Evolutionary conservation across 768 basidiomycete genomes (phyloP).

Genomic region (Collybia sordida): DNA sequence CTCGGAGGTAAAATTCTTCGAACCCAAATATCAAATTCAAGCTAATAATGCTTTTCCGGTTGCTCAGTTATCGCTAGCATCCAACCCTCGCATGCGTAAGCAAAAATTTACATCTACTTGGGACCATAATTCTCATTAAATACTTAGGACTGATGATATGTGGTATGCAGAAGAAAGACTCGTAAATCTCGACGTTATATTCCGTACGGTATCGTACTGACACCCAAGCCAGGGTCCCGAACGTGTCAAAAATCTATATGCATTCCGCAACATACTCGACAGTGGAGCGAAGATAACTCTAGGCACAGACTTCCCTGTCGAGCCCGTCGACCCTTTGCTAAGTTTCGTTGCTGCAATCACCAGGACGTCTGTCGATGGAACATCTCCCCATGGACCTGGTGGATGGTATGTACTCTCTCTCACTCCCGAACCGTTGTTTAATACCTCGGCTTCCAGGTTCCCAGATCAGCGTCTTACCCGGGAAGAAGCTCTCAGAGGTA

Average conservation of each 20-base stretch:
- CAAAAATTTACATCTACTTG: slow-evolving; percentile 6
- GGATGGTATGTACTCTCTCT: slow-evolving; percentile 54
- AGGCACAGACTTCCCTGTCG: slow-evolving; percentile 79
- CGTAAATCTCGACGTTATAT: slow-evolving; percentile 32
- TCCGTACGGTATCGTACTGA: neutral
- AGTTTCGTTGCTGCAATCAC: slow-evolving; percentile 76
- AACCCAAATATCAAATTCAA: neutral
- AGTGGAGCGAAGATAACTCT: slow-evolving; percentile 35
- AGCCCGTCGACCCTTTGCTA: slow-evolving; percentile 64
- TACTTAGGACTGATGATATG: slow-evolving; percentile 60
- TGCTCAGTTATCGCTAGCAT: slow-evolving; percentile 66
- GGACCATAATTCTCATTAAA: neutral
- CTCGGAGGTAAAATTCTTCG: slow-evolving; percentile 53
- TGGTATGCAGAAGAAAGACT: slow-evolving; percentile 68
- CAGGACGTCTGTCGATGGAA: slow-evolving; percentile 56
- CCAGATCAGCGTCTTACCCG: slow-evolving; percentile 63
- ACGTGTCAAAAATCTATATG: slow-evolving; percentile 69
- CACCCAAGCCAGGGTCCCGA: slow-evolving; percentile 49
- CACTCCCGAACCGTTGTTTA: neutral
- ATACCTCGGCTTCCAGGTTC: slow-evolving; percentile 42
- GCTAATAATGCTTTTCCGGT: neutral
- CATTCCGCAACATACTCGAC: slow-evolving; percentile 58
- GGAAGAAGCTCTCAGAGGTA: slow-evolving; percentile 1
- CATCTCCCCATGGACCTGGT: slow-evolving; percentile 63
- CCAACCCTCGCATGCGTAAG: slow-evolving; percentile 75